Evolutionary conservation across 768 basidiomycete genomes (phyloP), one percentile per base, ranked within the genome.

Genomic region (Saitozyma podzolica): DNA sequence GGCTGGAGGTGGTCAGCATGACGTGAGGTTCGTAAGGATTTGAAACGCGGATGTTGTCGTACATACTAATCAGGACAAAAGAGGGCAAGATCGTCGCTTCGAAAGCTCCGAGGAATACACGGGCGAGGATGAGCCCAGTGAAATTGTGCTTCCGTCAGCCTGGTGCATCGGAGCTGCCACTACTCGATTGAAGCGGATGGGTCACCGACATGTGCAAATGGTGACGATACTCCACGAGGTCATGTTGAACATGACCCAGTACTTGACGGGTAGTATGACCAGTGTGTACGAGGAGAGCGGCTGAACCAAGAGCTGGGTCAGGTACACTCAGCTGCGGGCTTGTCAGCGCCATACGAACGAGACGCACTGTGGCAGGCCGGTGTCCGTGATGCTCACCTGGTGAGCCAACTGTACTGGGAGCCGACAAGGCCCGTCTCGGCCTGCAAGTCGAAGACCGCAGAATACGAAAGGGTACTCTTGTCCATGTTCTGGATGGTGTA

Each of bases 51-150:
- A 47, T 10, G 10, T n/a, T n/a, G 10, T 47, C n/a, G 45, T n/a
- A 47, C 45, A 10, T n/a, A 47, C 45, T 61, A 47, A 72, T 68
- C 29, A 73, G 59, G 29, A 84, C 82, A 69, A 83, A 83, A 51
- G 81, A 81, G 8, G 83, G 83, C 47, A 83, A 80, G 40, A 84
- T 82, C 4, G 81, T 82, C 37, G 83, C 82, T 59, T 83, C 82
- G 61, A 83, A 83, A 19, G 17, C 8, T 39, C 83, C 83, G 39
- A 84, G 76, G 72, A 84, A 82, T 56, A 83, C 80, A 6, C 83
- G 80, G 9, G 78, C 74, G 20, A 81, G 74, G 11, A 84, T 64
- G 2, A 84, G 75, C 2, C 82, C 81, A 2, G 69, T 75, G 50
- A 72, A 72, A 58, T 66, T 72, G n/a, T n/a, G n/a, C 19, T 62